Evolutionary conservation across 1,284 basidiomycete species (phyloP), one percentile per base, ranked within the genome.

Genomic region (Phylloboletellus chloephorus): DNA sequence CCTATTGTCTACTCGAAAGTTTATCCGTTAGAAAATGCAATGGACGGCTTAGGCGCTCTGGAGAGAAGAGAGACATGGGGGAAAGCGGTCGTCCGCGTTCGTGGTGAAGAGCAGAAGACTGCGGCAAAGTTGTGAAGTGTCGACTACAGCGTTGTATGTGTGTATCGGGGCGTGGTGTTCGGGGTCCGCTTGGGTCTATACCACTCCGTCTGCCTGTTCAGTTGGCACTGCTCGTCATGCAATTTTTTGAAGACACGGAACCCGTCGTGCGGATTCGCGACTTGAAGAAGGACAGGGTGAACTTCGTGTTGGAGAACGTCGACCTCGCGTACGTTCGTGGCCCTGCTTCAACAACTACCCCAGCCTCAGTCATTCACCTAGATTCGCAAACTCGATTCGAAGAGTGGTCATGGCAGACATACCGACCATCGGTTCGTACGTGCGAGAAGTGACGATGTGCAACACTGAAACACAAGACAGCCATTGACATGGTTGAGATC

Each of bases 401-500:
- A 74, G 93, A 55, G 86, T 90, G 19, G 82, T 95, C 72, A 93
- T 96, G 69, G 92, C 92, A n/a, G 90, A 95, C 64, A 79, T 97
- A 47, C 88, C 92, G 11, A 96, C 93, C 44, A 75, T 97, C 46
- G 88, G 91, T 93, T 60, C 62, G 88, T 67, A 37, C 21, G 15
- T 12, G 36, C 36, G 15, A 41, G 19, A 26, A 26, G 23, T 24
- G 15, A 36, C 22, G 7, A 17, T 37, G 11, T 24, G 17, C 24
- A 7, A 37, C 31, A 15, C 32, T 46, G 31, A 53, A 21, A 37
- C n/a, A 15, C 12, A 16, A 21, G 36, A 41, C 52, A 91, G 95
- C 94, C 19, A 98, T 99, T 54, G 96, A 98, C 69, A 84, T 95
- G 67, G 95, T 98, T 3, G 89, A 95, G 62, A 87, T 98, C 52